Percentiles rank a stretch among this genome's conserved stretches.
These are phyloP conservation scores for Leccinum rimulosum DNA, from an alignment of 768 basidiomycete species.

Conservation along the genomic window DNA sequence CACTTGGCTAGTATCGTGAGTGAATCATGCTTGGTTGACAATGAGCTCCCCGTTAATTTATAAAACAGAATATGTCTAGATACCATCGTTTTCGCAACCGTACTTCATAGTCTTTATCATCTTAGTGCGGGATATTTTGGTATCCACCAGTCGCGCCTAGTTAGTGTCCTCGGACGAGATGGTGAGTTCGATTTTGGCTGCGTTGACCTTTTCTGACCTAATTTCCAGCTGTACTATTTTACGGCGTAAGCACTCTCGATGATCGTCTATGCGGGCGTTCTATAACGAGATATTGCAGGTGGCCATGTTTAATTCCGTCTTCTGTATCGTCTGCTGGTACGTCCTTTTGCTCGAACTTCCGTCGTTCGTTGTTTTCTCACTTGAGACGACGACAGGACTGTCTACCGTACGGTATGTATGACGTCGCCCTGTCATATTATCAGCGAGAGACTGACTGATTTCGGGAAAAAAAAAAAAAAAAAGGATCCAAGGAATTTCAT, in stretches of 20 bases:
- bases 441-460: background rate
- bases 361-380: background rate
- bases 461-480: no score
- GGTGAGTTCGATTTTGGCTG: constrained; percentile 11
- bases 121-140: background rate
- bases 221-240: constrained; percentile 15
- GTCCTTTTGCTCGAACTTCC: background rate
- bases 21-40: background rate
- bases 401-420: constrained; percentile 10
- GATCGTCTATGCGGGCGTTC: background rate
- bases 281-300: background rate
- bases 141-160: constrained; percentile 8
- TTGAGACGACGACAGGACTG: constrained; percentile 1
- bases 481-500: constrained; percentile 19
- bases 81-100: background rate
- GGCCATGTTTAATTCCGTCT: constrained; percentile 4
- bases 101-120: constrained; percentile 6
- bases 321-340: constrained; percentile 15
- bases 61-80: constrained; percentile 19
- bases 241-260: constrained; percentile 4
- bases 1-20: constrained; percentile 13
- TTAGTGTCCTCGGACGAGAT: constrained; percentile 22
- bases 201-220: background rate
- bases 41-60: background rate
- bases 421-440: no score